Base-by-base conservation (phyloP, 2,329 filamentous ascomycete species). In the Colletotrichum karsti region DNA sequence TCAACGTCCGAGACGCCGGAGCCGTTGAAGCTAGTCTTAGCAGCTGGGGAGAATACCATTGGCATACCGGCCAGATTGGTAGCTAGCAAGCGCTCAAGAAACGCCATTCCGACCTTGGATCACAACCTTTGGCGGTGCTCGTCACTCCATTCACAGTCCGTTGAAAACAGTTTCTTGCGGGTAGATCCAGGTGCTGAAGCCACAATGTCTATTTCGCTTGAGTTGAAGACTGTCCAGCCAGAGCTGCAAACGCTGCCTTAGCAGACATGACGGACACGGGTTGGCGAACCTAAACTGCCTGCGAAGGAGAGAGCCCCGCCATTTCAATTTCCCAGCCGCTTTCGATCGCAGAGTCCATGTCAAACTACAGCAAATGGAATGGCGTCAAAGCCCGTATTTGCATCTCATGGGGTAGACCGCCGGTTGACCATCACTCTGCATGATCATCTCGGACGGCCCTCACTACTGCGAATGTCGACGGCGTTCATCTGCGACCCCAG, bases 21-120 rank as follows among this genome's bases (percentile, higher is more conserved):
- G 24, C 64, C 51, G 51, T 53, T 54, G 64, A 48, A 35, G 28
- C 59, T 57, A 63, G 44, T 50, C 22, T 37, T 35, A 28, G 35
- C 13, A 35, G 56, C 35, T 33, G 8, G 12, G 33, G 33, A 13
- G 5, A 9, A 13, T 13, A 13, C 15, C 15, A 13, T 35, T 13
- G 12, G 59, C 48, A 15, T 44, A 13, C 18, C 42, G 20, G 33
- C 28, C 13, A 41, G 51, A n/a, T 53, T 30, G 20, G 8, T 42
- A 20, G 22, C 44, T 46, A 58, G 20, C 39, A 28, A 26, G n/a
- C 24, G 44, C 18, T 41, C 33, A 30, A 24, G 10, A 22, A 22
- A 18, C 42, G 42, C 42, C 37, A 41, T 15, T n/a, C n/a, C n/a
- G n/a, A n/a, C n/a, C n/a, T n/a, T n/a, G n/a, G n/a, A 13, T 15